Evolutionary conservation across 805 yeast genomes (phyloP), one percentile per base, ranked within the genome.

Genomic region (Kazachstania viticola): DNA sequence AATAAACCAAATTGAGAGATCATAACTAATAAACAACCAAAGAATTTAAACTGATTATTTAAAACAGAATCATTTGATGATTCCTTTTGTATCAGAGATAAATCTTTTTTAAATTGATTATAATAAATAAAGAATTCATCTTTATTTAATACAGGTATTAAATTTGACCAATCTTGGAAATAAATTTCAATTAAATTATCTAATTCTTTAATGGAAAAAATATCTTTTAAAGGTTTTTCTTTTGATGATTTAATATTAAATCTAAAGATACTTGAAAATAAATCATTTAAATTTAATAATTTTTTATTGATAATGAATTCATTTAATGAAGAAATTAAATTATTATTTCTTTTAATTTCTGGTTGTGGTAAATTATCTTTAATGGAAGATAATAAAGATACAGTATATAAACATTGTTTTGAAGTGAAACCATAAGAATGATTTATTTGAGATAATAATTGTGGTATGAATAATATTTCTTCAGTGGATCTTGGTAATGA

Each of bases 401-500:
- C 84, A 0, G 88, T 73, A 34, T 75, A 58, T 11, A 73, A 62
- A n/a, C 84, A 75, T 1, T 82, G 76, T 39, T 71, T 73, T 1
- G 84, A 75, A 31, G 73, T 69, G 49, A 75, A 76, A 0, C 91
- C 88, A 52, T 75, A 79, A 2, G 67, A 70, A 44, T 74, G 75
- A 36, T 83, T 78, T 30, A 80, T 65, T 34, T 73, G 69, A 5
- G 84, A 80, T 37, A 80, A 57, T 30, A 80, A 54, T 6, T 81
- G 73, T 0, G 91, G 88, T 23, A 78, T 73, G 44, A 79, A 77
- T 26, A 80, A 56, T 0, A 84, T 79, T 48, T 80, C 91, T 44
- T 78, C 87, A 0, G 88, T 79, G 13, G 80, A 70, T 48, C 91
- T 61, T 5, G 88, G 91, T 8, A 78, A 68, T 0, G 88, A 71